A percentile compares a stretch with the other conserved stretches of the same genome.
phyloP scores from a whole-genome alignment of 805 yeast genomes.

The Metschnikowia baotianmanensis region DNA sequence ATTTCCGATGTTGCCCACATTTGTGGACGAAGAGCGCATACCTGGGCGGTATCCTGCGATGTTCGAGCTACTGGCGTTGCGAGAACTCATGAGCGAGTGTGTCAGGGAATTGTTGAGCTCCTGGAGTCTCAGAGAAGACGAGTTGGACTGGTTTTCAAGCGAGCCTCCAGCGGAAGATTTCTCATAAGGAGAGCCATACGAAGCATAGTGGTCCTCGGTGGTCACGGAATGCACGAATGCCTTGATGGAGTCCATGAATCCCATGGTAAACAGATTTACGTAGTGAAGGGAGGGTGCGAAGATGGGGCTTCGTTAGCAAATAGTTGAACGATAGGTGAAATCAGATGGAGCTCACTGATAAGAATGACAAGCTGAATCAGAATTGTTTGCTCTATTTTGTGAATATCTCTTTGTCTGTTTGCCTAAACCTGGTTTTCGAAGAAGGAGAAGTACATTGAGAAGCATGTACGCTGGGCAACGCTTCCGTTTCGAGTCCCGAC shows the following conservation, averaged over 20 bases:
- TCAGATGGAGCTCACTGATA: too few relatives aligned
- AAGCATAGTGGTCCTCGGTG: constrained; percentile 59
- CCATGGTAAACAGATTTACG: constrained; percentile 27
- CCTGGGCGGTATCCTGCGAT: constrained; percentile 42
- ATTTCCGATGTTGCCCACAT: constrained; percentile 20
- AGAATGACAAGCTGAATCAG: too few relatives aligned
- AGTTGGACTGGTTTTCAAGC: constrained; percentile 16
- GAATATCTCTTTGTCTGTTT: too few relatives aligned
- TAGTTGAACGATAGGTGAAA: too few relatives aligned
- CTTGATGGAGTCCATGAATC: constrained; percentile 37
- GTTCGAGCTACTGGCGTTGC: constrained; percentile 18
- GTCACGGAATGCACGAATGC: constrained; percentile 49
- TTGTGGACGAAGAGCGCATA: constrained; percentile 41
- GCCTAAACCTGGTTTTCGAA: neutral
- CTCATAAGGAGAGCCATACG: constrained; percentile 38
- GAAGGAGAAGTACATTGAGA: neutral
- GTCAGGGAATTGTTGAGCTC: constrained; percentile 34
- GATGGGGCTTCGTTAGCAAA: too few relatives aligned
- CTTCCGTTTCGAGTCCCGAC: neutral
- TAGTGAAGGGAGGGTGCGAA: too few relatives aligned
- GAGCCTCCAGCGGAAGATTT: constrained; percentile 19
- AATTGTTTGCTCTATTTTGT: too few relatives aligned
- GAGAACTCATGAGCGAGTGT: constrained; percentile 27
- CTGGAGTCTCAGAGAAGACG: constrained; percentile 34
- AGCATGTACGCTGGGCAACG: neutral